Evolutionary conservation across 116 monocot species (phyloP).

Genomic region (Cymodocea nodosa): DNA sequence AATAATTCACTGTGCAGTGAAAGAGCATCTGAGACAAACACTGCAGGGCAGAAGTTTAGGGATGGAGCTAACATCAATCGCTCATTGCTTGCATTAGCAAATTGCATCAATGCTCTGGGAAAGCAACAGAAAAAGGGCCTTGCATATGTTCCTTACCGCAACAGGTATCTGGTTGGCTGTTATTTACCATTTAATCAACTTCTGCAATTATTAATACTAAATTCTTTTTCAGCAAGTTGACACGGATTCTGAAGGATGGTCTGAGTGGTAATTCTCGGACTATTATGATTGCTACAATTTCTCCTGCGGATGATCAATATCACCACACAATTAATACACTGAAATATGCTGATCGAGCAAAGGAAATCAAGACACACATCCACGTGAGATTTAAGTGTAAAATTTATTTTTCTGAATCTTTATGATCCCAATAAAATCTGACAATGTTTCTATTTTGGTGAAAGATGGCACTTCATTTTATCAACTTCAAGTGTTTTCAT

Average conservation of each 20-base stretch:
- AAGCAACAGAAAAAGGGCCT: slow-evolving; percentile 96
- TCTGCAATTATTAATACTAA: not conserved
- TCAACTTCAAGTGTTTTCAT: no score
- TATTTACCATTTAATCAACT: not conserved
- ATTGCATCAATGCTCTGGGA: slow-evolving; percentile 96
- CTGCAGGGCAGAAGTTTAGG: slow-evolving; percentile 83
- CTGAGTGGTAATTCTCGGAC: slow-evolving; percentile 96
- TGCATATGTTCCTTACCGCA: slow-evolving; percentile 98
- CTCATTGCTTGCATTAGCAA: slow-evolving; percentile 93
- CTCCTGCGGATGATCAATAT: slow-evolving; percentile 90
- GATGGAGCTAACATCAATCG: slow-evolving; percentile 96
- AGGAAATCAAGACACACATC: slow-evolving; percentile 95
- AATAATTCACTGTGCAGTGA: slow-evolving; percentile 38
- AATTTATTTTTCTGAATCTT: no score
- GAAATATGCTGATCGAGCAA: slow-evolving; percentile 98
- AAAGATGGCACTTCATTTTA: no score
- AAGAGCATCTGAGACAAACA: slow-evolving; percentile 91
- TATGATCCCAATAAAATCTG: no score
- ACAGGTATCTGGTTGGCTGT: slow-evolving; percentile 47
- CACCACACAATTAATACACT: slow-evolving; percentile 92
- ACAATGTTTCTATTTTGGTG: no score
- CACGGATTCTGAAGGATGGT: slow-evolving; percentile 94
- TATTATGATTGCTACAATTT: slow-evolving; percentile 97
- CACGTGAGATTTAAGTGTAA: slow-evolving; percentile 33
- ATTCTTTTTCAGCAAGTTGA: slow-evolving; percentile 57